These are phyloP conservation scores for Myriosclerotinia curreyana DNA, from an alignment of 2,329 filamentous ascomycete genomes.

Conservation along the genomic window DNA sequence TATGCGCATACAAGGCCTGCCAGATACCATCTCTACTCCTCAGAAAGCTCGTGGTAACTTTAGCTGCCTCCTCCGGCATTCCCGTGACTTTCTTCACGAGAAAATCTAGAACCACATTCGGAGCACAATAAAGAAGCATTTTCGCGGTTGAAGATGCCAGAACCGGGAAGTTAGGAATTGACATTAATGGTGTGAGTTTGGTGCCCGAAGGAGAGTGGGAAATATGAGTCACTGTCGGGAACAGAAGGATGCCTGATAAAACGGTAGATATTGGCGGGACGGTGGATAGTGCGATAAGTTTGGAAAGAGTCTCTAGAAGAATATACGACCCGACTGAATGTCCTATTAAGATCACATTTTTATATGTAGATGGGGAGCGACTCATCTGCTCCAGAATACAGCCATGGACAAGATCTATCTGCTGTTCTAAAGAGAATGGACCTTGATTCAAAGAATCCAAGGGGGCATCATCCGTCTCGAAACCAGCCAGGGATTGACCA, in stretches of 20 bases:
- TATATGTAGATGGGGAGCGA: constrained; percentile 43
- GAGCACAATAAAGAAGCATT: constrained; percentile 44
- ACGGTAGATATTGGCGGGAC: constrained; percentile 33
- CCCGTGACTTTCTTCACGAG: constrained; percentile 46
- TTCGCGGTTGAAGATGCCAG: constrained; percentile 31
- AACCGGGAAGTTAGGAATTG: constrained; percentile 36
- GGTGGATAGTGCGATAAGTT: constrained; percentile 27
- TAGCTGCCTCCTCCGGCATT: constrained; percentile 50
- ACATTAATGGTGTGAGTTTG: constrained; percentile 47
- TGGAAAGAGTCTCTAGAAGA: constrained; percentile 61
- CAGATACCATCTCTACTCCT: constrained; percentile 55
- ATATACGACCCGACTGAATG: constrained; percentile 72
- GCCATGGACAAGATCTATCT: constrained; percentile 43
- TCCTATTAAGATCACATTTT: constrained; percentile 64
- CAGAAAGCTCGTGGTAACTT: constrained; percentile 53
- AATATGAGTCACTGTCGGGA: constrained; percentile 73
- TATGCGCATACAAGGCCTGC: constrained; percentile 48
- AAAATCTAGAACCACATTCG: constrained; percentile 43
- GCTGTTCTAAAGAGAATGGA: constrained; percentile 50
- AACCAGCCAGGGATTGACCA: constrained; percentile 56
- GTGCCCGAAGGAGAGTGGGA: constrained; percentile 58
- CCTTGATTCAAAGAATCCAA: constrained; percentile 33
- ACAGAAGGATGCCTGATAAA: constrained; percentile 58
- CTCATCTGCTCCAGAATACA: constrained; percentile 28
- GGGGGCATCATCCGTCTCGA: constrained; percentile 51